Evolutionary conservation across 495 filamentous ascomycete species (phyloP).

Genomic region (Immersiella caudata): DNA sequence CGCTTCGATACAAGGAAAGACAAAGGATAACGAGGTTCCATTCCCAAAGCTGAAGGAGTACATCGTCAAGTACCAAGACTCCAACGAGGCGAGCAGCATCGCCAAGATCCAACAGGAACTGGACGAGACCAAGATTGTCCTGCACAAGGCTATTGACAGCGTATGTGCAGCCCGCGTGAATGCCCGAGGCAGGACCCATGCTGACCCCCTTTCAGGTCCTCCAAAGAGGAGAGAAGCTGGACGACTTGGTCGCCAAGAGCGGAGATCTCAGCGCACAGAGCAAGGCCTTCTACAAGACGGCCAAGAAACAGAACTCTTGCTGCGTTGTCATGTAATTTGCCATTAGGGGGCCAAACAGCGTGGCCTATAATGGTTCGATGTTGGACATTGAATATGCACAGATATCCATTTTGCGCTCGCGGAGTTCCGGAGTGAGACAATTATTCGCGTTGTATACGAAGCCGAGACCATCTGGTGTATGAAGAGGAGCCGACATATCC

Average conservation of each 20-base stretch:
- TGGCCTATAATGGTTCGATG: conserved; percentile 1
- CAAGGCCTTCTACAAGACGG: conserved; percentile 84
- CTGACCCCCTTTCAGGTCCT: conserved; percentile 51
- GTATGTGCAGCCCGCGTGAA: conserved; percentile 34
- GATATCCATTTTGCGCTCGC: conserved; percentile 10
- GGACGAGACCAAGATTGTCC: conserved; percentile 95
- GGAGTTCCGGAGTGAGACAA: conserved; percentile 5
- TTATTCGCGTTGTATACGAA: conserved; percentile 6
- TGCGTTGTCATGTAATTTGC: conserved; percentile 72
- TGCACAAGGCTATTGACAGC: conserved; percentile 94
- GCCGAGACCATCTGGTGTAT: neutral
- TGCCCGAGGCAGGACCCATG: neutral
- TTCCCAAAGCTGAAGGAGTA: conserved; percentile 80
- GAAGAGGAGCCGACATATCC: neutral
- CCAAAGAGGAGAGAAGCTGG: conserved; percentile 89
- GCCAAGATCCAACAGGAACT: conserved; percentile 96
- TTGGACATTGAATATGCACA: conserved; percentile 7
- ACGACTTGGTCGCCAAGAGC: conserved; percentile 84
- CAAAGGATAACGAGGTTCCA: conserved; percentile 49
- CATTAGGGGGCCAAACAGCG: neutral
- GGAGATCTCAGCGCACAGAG: conserved; percentile 84
- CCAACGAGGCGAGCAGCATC: conserved; percentile 84
- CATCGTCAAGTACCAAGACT: conserved; percentile 87
- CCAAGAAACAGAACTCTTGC: conserved; percentile 97
- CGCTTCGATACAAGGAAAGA: conserved; percentile 60